Base-by-base conservation (phyloP, 2,329 filamentous ascomycete species). In the Fusarium euwallaceae region DNA sequence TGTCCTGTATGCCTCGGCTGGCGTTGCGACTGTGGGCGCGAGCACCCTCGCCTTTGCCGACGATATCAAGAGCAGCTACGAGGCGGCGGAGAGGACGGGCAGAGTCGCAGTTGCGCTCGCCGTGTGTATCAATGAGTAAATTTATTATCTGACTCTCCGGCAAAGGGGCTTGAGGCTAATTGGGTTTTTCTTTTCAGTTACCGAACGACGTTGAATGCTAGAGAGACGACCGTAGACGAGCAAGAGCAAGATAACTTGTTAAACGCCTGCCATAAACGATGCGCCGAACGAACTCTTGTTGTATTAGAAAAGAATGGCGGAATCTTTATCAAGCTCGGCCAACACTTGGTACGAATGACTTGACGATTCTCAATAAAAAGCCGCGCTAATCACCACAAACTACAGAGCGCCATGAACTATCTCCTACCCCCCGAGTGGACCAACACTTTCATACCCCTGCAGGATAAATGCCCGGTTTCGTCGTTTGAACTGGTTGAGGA, bases 261-360 rank as follows among this genome's bases (percentile, higher is more conserved):
- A 62, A 93, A 91, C 76, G 92, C 92, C 73, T 98, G 97, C 81
- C 97, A 99, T 83, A 93, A 97, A 82, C 90, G 97, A 83, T 99
- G 97, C 84, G 97, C 97, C 34, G 90, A 95, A 78, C 91, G 97
- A 71, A 98, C 97, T 1, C 86, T 98, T 48, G 89, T 88, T 67
- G 95, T 97, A 2, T 86, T 98, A 74, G 97, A 99, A 87, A 95
- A 94, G 87, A 98, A 98, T 83, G 97, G 97, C 29, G 97, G 96
- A 32, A 98, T 99, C 73, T 99, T 98, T 79, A 98, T 99, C 82
- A 99, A 99, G 84, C 87, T 99, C 43, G 97, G 97, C 9, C 97
- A 99, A 80, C 97, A 99, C 84, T 83, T 99, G 83, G 91, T 92
- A 87, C 48, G 84, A 48, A 48, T 16, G 22, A 60, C 39, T 53